These are phyloP conservation scores for Medicago ruthenica DNA, from an alignment of 306 rosid species.

Conservation along the genomic window DNA sequence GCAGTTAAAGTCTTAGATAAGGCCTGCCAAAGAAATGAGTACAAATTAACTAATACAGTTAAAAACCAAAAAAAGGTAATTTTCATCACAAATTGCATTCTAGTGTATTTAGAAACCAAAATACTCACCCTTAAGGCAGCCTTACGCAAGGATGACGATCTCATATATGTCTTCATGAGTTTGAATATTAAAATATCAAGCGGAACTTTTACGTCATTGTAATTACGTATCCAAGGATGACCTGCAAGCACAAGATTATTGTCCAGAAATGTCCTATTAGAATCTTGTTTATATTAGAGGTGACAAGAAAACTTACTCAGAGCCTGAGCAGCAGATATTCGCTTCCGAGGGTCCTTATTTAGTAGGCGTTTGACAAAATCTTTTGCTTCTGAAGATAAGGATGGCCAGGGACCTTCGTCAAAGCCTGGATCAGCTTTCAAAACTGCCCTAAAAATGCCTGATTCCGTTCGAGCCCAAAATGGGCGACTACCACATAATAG, in stretches of 20 bases:
- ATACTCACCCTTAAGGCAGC: slow-evolving; percentile 94
- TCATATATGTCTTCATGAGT: slow-evolving; percentile 84
- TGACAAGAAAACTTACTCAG: slow-evolving; percentile 64
- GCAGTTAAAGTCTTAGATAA: slow-evolving; percentile 88
- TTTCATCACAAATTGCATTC: slow-evolving; percentile 18
- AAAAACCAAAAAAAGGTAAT: background rate
- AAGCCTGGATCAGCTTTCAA: slow-evolving; percentile 96
- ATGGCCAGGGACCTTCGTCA: slow-evolving; percentile 97
- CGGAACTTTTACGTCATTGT: slow-evolving; percentile 73
- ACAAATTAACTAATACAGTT: slow-evolving; percentile 38
- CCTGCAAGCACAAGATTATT: slow-evolving; percentile 67
- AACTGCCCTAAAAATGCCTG: slow-evolving; percentile 94
- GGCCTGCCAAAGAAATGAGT: slow-evolving; percentile 66
- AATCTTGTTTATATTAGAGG: slow-evolving; percentile 36
- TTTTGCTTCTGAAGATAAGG: slow-evolving; percentile 81
- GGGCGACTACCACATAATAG: slow-evolving; percentile 99
- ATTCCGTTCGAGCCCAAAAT: slow-evolving; percentile 98
- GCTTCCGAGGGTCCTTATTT: slow-evolving; percentile 91
- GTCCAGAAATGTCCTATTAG: slow-evolving; percentile 32
- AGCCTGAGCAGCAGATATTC: slow-evolving; percentile 97
- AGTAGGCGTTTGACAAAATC: slow-evolving; percentile 92
- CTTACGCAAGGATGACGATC: slow-evolving; percentile 95
- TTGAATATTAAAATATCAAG: slow-evolving; percentile 85
- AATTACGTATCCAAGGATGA: slow-evolving; percentile 91
- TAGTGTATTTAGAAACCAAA: slow-evolving; percentile 7